phyloP scores from a whole-genome alignment of 768 basidiomycete species.

The Panaeolus papilionaceus region DNA sequence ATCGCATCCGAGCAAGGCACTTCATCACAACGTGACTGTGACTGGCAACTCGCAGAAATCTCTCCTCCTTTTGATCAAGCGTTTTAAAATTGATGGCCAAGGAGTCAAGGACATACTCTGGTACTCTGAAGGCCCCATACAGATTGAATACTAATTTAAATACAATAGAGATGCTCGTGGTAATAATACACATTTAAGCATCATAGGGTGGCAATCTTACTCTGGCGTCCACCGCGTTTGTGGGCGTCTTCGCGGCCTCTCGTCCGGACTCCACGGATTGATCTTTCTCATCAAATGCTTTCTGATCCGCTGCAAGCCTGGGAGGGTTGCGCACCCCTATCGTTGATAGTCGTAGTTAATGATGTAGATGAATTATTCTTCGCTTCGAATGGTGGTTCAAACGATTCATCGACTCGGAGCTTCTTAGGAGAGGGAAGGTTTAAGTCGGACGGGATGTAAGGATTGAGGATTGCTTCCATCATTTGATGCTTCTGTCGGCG shows the following conservation, averaged over 20 bases:
- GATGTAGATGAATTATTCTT: background rate
- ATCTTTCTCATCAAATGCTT: background rate
- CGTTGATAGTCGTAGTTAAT: background rate
- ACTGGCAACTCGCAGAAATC: background rate
- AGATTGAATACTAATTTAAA: no score
- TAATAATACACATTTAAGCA: no score
- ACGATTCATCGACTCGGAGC: background rate
- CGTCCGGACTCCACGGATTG: no score
- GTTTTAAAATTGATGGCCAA: no score
- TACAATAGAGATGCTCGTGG: no score
- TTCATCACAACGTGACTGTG: no score
- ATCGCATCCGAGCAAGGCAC: no score
- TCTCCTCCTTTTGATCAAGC: background rate
- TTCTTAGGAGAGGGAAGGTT: background rate
- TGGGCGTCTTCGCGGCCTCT: no score
- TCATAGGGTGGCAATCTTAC: no score
- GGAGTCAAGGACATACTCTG: no score
- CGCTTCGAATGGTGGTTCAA: background rate
- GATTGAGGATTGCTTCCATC: background rate
- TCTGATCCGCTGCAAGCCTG: background rate
- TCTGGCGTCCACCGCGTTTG: no score
- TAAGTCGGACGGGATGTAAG: background rate
- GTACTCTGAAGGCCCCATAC: no score
- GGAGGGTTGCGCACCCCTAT: background rate
- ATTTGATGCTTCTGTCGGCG: background rate